Evolutionary conservation across 176 grass and related monocot genomes (phyloP).

Genomic region (Triticum aestivum): DNA sequence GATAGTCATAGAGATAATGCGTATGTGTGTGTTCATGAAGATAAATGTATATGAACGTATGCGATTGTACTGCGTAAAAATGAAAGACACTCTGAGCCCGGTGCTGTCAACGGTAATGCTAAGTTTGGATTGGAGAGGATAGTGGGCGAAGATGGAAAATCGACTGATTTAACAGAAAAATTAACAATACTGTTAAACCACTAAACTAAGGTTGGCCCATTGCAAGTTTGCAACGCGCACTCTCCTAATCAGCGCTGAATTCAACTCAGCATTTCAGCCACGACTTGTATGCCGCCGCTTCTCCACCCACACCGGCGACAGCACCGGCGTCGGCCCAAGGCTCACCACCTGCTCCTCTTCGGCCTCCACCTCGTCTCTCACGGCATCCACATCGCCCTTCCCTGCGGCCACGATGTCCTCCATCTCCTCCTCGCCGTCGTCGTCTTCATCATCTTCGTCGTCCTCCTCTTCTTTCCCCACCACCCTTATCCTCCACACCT

Average conservation of each 20-base stretch:
- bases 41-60: no score
- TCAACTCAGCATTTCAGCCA: slow-evolving; percentile 26
- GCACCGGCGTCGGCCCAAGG: slow-evolving; percentile 48
- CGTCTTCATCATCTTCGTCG: background rate
- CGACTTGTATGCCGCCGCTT: slow-evolving; percentile 54
- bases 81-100: no score
- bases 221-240: background rate
- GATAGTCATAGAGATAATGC: no score
- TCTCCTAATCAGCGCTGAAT: background rate
- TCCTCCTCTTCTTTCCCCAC: slow-evolving; percentile 48
- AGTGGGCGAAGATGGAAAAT: no score
- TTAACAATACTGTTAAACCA: no score
- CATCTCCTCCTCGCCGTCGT: background rate
- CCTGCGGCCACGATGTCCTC: background rate
- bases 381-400: slow-evolving; percentile 18
- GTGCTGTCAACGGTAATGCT: no score
- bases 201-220: no score
- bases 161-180: no score
- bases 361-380: slow-evolving; percentile 6
- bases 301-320: slow-evolving; percentile 71
- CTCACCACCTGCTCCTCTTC: slow-evolving; percentile 28
- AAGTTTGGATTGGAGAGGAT: no score
- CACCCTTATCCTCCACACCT: slow-evolving; percentile 94
- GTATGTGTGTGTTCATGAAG: no score
- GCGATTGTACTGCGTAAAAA: no score